These are phyloP conservation scores for Blechomonas ayalai DNA, from an alignment of 208 protist species.

Conservation along the genomic window DNA sequence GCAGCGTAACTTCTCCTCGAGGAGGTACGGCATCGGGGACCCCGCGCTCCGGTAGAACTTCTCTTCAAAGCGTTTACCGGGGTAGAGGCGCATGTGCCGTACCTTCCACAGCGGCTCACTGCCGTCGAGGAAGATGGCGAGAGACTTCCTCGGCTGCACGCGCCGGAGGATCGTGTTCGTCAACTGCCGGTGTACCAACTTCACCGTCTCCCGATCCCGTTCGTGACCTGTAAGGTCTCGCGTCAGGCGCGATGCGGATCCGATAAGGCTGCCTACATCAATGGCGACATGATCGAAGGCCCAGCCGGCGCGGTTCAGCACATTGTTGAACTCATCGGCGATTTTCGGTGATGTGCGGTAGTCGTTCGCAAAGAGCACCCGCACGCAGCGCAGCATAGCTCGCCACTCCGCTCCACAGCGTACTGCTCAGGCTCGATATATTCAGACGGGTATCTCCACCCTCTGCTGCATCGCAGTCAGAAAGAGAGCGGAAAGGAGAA, in stretches of 20 bases:
- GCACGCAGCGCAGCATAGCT: slow-evolving; percentile 14
- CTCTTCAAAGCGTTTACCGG: slow-evolving; percentile 42
- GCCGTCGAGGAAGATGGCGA: slow-evolving; percentile 64
- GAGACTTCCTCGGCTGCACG: slow-evolving; percentile 45
- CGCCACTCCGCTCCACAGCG: too few species aligned
- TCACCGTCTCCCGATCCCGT: slow-evolving; percentile 52
- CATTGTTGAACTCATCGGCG: slow-evolving; percentile 41
- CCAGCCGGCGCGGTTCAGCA: slow-evolving; percentile 25
- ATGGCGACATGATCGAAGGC: slow-evolving; percentile 62
- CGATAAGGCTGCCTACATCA: slow-evolving; percentile 38
- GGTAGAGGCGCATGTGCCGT: slow-evolving; percentile 46
- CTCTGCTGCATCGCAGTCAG: too few species aligned
- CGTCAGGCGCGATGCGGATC: slow-evolving; percentile 32
- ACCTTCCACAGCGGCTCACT: slow-evolving; percentile 67
- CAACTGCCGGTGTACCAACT: slow-evolving; percentile 46
- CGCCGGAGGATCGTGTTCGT: slow-evolving; percentile 40
- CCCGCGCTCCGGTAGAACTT: slow-evolving; percentile 67
- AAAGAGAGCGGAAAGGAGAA: too few species aligned
- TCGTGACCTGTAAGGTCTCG: slow-evolving; percentile 57
- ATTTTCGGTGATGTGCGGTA: slow-evolving; percentile 34
- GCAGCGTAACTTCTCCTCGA: slow-evolving; percentile 51
- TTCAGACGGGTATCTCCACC: too few species aligned
- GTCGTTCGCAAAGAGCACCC: slow-evolving; percentile 14
- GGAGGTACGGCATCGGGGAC: slow-evolving; percentile 53
- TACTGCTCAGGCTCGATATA: too few species aligned